phyloP scores from a whole-genome alignment of 768 basidiomycete genomes.

The Leccinum truebloodii region DNA sequence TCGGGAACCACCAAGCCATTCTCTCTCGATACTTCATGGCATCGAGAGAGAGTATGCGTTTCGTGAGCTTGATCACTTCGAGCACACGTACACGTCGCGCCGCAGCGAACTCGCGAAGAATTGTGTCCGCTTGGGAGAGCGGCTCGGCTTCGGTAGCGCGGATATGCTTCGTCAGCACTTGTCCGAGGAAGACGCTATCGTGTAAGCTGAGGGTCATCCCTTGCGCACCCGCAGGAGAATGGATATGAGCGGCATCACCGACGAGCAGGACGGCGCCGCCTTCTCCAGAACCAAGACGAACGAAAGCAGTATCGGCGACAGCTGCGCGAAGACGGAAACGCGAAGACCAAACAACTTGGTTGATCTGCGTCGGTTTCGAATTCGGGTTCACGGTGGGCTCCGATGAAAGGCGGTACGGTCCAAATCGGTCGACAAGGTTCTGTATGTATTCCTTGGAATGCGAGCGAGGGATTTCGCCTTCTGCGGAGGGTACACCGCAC shows the following conservation, averaged over 20 bases:
- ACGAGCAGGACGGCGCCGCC: constrained; percentile 32
- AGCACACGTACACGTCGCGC: constrained; percentile 42
- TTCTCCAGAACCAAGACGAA: constrained; percentile 26
- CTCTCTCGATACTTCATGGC: constrained; percentile 15
- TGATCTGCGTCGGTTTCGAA: no score
- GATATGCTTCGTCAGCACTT: constrained; percentile 40
- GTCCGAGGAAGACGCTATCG: constrained; percentile 38
- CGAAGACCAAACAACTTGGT: no score
- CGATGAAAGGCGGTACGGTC: no score
- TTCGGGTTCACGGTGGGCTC: no score
- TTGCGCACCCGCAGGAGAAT: no score
- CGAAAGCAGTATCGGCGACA: constrained; percentile 41
- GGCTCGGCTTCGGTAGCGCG: constrained; percentile 11
- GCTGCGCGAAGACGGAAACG: constrained; percentile 44
- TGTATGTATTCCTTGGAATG: no score
- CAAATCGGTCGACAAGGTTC: no score
- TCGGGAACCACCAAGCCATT: constrained; percentile 25
- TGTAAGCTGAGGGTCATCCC: no score
- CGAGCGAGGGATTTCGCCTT: constrained; percentile 34
- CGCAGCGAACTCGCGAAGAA: constrained; percentile 38
- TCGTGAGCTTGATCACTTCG: constrained; percentile 43
- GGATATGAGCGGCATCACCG: constrained; percentile 19
- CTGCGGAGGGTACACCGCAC: constrained; percentile 37
- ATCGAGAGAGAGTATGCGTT: constrained; percentile 31
- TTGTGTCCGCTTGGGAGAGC: constrained; percentile 27